Conservation (phyloP, 345 rosid genomes). For the Eucalyptus victrix region DNA sequence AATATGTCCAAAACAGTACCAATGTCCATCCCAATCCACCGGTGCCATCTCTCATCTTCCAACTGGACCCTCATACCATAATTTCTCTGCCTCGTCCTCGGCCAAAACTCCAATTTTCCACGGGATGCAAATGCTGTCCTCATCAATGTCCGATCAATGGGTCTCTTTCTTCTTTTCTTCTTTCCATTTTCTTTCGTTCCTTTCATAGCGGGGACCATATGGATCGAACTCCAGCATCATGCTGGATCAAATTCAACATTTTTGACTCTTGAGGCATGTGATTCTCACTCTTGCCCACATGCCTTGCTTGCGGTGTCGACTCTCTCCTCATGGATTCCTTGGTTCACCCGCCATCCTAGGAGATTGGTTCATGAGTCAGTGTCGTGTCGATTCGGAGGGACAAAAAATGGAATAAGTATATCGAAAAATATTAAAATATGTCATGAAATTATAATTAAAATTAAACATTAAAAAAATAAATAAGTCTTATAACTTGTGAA, state of each 20-base stretch:
- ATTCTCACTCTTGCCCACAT: background rate
- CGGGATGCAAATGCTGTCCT: background rate
- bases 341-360: background rate
- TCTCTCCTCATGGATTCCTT: background rate
- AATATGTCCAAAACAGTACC: background rate
- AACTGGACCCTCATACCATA: background rate
- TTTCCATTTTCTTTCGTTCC: rapidly evolving
- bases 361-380: background rate
- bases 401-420: no score
- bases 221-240: background rate
- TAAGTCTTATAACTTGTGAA: no score
- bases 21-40: background rate
- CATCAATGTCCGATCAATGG: background rate
- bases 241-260: background rate
- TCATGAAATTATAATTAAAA: no score
- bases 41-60: background rate
- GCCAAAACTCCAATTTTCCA: background rate
- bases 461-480: no score
- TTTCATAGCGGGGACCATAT: background rate
- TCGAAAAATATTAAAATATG: no score
- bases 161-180: background rate
- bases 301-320: background rate
- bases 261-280: background rate
- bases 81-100: background rate
- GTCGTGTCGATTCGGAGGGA: background rate